Evolutionary conservation across 2,329 filamentous ascomycete genomes (phyloP), one percentile per base, ranked within the genome.

Genomic region (Fusarium tricinctum): DNA sequence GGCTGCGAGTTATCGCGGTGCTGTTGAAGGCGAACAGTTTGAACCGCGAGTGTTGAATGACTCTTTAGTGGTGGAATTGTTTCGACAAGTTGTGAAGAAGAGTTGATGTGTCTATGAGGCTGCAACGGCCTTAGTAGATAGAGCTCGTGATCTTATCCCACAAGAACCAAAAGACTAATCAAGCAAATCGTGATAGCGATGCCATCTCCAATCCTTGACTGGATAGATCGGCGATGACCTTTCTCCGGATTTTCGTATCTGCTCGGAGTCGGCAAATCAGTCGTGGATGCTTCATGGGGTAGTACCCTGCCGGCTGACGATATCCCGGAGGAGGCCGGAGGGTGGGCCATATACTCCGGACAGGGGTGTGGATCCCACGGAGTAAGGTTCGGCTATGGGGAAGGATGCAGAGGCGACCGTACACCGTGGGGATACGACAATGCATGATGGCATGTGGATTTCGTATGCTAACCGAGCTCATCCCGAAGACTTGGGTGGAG

Each of bases 21-120:
- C 32, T 54, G 51, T 54, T 54, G 51, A 54, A 48, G 42, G 33
- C 42, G 35, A 54, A 33, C 30, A 35, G 5, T 33, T 47, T 47
- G 15, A 15, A 19, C 28, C 23, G 4, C 26, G 17, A 12, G 19
- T 48, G 51, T 54, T 48, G 42, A 53, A 54, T 17, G n/a, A 1
- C 28, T n/a, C 15, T 12, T 9, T 28, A n/a, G 30, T 12, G 19
- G 14, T 15, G 14, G 14, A 33, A 15, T 33, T 33, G 13, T 33
- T 33, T 15, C 7, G 30, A 15, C 30, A 33, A 33, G 13, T 33
- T 33, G 30, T 33, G 20, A 6, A 15, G 7, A 43, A 39, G 15
- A 33, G 19, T 45, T 26, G 28, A 3, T 28, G 22, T 47, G 15
- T 54, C 22, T 54, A 13, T 6, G 3, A 15, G 22, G n/a, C 22